Evolutionary conservation across 805 yeast species (phyloP).

Genomic region (Metschnikowia anglica): DNA sequence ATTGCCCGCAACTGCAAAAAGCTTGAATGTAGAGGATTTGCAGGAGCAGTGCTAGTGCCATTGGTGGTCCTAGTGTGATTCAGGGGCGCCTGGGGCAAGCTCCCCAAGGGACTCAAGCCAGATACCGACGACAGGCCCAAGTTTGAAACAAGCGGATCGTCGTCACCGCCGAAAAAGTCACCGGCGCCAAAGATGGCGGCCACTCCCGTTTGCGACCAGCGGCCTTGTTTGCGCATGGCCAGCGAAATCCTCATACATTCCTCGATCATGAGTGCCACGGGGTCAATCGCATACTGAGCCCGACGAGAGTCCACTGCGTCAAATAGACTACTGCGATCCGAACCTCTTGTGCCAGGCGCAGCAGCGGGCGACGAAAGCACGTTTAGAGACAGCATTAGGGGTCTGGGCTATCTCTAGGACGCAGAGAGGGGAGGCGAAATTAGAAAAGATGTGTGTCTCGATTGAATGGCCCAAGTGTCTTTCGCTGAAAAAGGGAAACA

Average conservation of each 20-base stretch:
- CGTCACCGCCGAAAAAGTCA: slow-evolving; percentile 50
- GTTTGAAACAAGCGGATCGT: slow-evolving; percentile 30
- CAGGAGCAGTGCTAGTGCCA: slow-evolving; percentile 21
- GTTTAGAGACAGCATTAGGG: background rate
- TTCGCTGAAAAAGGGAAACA: no score
- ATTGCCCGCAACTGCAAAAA: slow-evolving; percentile 77
- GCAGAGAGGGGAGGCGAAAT: no score
- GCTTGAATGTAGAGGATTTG: slow-evolving; percentile 68
- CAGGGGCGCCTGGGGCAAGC: background rate
- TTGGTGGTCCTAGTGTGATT: slow-evolving; percentile 23
- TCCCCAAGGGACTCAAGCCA: background rate
- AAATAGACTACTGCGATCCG: no score
- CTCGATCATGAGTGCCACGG: slow-evolving; percentile 77
- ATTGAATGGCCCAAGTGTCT: no score
- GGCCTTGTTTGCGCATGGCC: slow-evolving; percentile 73
- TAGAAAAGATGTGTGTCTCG: no score
- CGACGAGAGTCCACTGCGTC: background rate
- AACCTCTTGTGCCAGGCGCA: no score
- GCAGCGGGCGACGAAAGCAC: background rate
- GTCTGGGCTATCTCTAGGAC: no score
- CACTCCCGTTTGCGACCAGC: slow-evolving; percentile 74
- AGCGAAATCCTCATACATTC: slow-evolving; percentile 86
- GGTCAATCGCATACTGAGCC: slow-evolving; percentile 52
- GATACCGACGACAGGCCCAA: slow-evolving; percentile 9
- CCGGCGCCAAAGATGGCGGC: slow-evolving; percentile 80